Conservation (phyloP, 2,329 filamentous ascomycete genomes). For the Scleromitrula shiraiana region DNA sequence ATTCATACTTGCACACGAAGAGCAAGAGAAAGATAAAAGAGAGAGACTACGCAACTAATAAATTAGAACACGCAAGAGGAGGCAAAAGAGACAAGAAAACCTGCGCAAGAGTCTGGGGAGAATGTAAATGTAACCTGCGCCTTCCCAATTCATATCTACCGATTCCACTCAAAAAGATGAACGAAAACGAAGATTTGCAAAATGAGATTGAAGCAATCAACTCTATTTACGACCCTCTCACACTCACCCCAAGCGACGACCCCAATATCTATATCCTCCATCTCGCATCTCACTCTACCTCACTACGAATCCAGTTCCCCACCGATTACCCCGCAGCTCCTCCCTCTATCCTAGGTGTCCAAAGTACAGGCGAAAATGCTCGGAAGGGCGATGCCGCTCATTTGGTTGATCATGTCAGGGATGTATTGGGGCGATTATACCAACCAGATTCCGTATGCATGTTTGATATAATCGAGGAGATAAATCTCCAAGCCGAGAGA, state of each 20-base stretch:
- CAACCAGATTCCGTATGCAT: constrained; percentile 71
- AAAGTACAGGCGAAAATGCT: constrained; percentile 62
- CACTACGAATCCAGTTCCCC: constrained; percentile 61
- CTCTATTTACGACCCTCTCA: constrained; percentile 70
- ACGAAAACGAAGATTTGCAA: constrained; percentile 39
- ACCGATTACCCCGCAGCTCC: constrained; percentile 64
- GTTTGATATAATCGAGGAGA: constrained; percentile 82
- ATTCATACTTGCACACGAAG: too few relatives aligned
- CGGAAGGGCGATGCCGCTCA: constrained; percentile 64
- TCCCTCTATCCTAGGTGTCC: constrained; percentile 67
- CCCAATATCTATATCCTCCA: constrained; percentile 50
- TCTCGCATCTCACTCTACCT: constrained; percentile 52
- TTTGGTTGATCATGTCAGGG: constrained; percentile 60
- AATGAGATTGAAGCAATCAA: constrained; percentile 79
- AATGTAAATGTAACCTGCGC: too few relatives aligned
- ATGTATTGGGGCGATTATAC: constrained; percentile 61
- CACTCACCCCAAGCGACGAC: constrained; percentile 30
- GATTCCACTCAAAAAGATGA: constrained; percentile 14
- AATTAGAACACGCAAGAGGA: too few relatives aligned
- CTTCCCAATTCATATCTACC: neutral
- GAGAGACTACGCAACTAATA: too few relatives aligned
- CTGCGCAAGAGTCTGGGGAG: too few relatives aligned
- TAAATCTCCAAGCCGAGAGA: constrained; percentile 32
- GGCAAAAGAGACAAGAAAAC: too few relatives aligned
- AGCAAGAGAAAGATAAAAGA: too few relatives aligned